Percentiles rank a stretch among this genome's conserved stretches.
Evolutionary conservation across 257 asterid species (phyloP).

Genomic region (Solanum habrochaites): DNA sequence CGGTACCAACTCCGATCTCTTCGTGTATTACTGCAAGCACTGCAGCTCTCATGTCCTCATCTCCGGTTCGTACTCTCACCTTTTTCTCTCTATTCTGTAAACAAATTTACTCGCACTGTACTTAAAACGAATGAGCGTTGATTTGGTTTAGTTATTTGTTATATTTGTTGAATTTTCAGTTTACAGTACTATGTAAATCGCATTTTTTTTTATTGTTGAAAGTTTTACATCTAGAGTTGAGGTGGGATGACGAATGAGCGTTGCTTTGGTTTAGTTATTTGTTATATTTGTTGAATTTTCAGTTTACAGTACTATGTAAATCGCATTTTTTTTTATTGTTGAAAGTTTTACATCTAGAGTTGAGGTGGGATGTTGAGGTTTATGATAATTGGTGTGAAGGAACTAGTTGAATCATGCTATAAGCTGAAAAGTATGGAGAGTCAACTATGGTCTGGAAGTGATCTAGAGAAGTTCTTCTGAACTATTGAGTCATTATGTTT

Average conservation of each 20-base stretch:
- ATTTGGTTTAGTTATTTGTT: background rate
- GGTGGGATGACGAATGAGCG: background rate
- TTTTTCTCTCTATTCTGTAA: background rate
- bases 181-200: background rate
- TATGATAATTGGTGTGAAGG: background rate
- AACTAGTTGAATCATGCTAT: background rate
- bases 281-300: background rate
- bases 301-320: background rate
- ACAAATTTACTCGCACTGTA: background rate
- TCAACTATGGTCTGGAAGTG: background rate
- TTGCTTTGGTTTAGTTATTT: background rate
- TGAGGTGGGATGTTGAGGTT: background rate
- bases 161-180: background rate
- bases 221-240: background rate
- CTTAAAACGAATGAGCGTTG: background rate
- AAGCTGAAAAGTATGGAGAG: background rate
- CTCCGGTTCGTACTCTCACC: constrained; percentile 39
- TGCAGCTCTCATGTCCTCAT: constrained; percentile 95
- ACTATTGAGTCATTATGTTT: background rate
- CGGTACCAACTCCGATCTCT: constrained; percentile 86
- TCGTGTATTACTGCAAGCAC: constrained; percentile 93
- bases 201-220: background rate
- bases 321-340: background rate
- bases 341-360: background rate
- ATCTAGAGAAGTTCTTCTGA: background rate